These are phyloP conservation scores for Tulasnella sp. DNA, from an alignment of 768 basidiomycete genomes.

Conservation along the genomic window DNA sequence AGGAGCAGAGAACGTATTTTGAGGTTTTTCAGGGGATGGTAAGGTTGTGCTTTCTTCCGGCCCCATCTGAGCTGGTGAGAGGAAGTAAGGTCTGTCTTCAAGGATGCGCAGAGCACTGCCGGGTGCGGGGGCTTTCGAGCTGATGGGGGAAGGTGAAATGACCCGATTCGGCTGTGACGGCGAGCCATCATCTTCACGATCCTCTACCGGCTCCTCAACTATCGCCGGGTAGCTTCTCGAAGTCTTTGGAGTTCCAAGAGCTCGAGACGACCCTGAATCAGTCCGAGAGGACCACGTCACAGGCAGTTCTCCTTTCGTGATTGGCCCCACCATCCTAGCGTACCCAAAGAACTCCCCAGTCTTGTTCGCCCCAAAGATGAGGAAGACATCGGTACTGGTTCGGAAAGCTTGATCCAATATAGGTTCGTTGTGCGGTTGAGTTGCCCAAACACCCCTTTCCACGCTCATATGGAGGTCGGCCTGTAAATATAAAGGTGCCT, in stretches of 20 bases:
- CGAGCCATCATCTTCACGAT: too few species aligned
- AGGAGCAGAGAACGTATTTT: conserved; percentile 9
- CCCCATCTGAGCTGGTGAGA: neutral
- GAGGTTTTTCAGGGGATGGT: neutral
- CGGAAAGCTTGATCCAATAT: conserved; percentile 86
- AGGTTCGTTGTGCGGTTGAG: conserved; percentile 84
- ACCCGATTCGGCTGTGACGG: too few species aligned
- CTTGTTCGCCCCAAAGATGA: conserved; percentile 89
- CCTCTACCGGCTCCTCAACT: neutral
- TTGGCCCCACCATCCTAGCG: conserved; percentile 67
- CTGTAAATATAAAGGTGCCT: conserved; percentile 29
- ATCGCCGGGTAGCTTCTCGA: conserved; percentile 4
- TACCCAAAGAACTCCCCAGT: conserved; percentile 93
- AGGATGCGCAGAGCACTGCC: neutral
- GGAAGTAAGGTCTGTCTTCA: neutral
- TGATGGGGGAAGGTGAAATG: neutral
- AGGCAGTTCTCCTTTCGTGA: conserved; percentile 26
- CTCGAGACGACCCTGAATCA: neutral
- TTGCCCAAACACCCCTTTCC: conserved; percentile 73
- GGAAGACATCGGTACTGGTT: conserved; percentile 75
- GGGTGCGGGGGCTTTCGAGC: neutral
- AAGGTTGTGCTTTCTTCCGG: neutral
- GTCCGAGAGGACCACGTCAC: neutral
- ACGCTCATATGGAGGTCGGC: conserved; percentile 69
- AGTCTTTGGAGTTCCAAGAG: neutral